Base-by-base conservation (phyloP, 441 rosid genomes). In the Melastoma candidum region DNA sequence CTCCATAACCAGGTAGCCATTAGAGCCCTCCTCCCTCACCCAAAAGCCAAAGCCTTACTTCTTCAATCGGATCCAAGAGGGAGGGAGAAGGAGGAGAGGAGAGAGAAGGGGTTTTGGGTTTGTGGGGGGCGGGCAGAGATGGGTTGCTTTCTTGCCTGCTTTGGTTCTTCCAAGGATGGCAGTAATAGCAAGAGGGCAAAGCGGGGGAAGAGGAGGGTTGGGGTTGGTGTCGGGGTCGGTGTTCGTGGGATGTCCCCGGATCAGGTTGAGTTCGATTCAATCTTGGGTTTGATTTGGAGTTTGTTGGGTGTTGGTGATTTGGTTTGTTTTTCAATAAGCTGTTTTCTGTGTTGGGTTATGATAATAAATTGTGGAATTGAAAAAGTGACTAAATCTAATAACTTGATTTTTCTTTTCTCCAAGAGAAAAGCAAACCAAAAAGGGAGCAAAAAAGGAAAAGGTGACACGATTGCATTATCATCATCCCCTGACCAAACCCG, bases 81-180 rank as follows among this genome's bases (percentile, higher is more conserved):
- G 48, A 2, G 56, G 49, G 36, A 53, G 50, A 59, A 29, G 52
- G 36, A 54, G 46, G 13, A 64, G 55, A 26, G 47, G 7, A 36
- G 22, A 25, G 25, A 36, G 12, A 44, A 0, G 50, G 3, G 22
- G 22, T 17, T 17, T 48, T 4, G 6, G 41, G 41, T 36, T 36
- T 2, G 55, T 11, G 44, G 24, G 56, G 54, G 22, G 22, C 22
- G 22, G 22, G 22, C 22, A 17, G 22, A 4, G 44, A 90, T 90
- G 97, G 83, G 85, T 62, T 90, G 96, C 74, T 87, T 87, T 66
- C 73, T 68, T 57, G 82, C 71, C 47, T 90, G 97, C 64, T 90
- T 87, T 66, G 92, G 97, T 69, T 72, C 90, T 7, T 69, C 87
- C 71, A 81, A 75, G 61, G 77, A 77, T 71, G 76, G 76, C 61